Percentiles rank a stretch among this genome's conserved stretches.
Evolutionary conservation across 2,329 filamentous ascomycete species (phyloP).

Genomic region (Exophiala mesophila): DNA sequence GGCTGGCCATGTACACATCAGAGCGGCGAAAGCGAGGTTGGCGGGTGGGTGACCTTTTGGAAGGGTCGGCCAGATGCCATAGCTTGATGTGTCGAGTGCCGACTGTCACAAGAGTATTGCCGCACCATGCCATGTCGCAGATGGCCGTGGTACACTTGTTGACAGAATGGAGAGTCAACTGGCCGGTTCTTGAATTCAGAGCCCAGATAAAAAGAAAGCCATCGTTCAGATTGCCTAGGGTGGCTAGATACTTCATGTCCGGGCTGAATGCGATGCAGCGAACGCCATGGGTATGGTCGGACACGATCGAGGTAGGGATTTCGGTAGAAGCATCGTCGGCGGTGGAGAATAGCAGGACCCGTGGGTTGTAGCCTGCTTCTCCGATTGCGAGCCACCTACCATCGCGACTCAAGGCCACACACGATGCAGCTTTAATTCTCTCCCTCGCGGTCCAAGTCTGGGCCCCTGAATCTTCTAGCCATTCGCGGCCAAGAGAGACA

Average conservation of each 20-base stretch:
- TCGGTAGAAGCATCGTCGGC: constrained; percentile 72
- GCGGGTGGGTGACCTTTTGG: constrained; percentile 59
- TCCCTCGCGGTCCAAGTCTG: constrained; percentile 86
- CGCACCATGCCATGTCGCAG: constrained; percentile 86
- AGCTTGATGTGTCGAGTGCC: constrained; percentile 90
- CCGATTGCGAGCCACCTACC: constrained; percentile 85
- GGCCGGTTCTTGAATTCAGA: constrained; percentile 74
- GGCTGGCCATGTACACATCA: constrained; percentile 36
- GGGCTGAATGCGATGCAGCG: constrained; percentile 83
- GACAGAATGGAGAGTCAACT: constrained; percentile 72
- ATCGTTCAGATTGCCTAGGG: constrained; percentile 82
- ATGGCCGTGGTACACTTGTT: constrained; percentile 91
- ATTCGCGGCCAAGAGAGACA: constrained; percentile 46
- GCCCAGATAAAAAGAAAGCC: constrained; percentile 91
- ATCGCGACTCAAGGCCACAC: constrained; percentile 80
- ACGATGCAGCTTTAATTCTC: constrained; percentile 89
- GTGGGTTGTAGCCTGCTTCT: constrained; percentile 89
- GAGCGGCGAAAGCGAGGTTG: constrained; percentile 44
- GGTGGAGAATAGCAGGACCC: constrained; percentile 84
- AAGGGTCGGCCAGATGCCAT: constrained; percentile 61
- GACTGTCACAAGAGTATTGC: constrained; percentile 74
- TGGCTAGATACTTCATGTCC: constrained; percentile 80
- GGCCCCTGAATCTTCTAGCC: constrained; percentile 55
- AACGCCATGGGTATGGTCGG: constrained; percentile 86
- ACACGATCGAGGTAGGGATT: constrained; percentile 74